Evolutionary conservation across 257 asterid species (phyloP).

Genomic region (Apocynum venetum): DNA sequence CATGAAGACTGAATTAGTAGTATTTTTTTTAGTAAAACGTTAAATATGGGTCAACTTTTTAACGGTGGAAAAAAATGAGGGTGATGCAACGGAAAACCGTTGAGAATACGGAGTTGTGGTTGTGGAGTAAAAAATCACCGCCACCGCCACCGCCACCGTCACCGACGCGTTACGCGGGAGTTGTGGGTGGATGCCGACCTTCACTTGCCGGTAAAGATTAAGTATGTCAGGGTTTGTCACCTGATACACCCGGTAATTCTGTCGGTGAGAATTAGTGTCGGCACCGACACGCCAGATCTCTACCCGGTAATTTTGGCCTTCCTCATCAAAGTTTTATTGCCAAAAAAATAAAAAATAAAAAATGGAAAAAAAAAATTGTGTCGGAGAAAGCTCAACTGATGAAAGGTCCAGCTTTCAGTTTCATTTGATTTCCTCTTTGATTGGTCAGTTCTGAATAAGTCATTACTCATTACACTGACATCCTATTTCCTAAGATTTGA

Average conservation of each 20-base stretch:
- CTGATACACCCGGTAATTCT: conserved; percentile 38
- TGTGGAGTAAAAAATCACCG: conserved; percentile 17
- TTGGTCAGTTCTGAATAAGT: no score
- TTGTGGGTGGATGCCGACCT: conserved; percentile 6
- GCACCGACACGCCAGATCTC: conserved; percentile 51
- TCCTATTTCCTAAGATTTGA: no score
- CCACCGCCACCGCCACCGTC: conserved; percentile 19
- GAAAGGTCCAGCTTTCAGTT: no score
- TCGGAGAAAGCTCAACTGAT: no score
- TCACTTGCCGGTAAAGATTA: conserved; percentile 26
- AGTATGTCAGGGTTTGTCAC: conserved; percentile 27
- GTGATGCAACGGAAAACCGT: conserved; percentile 5
- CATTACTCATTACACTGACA: no score
- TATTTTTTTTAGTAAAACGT: no score
- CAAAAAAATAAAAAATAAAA: no score
- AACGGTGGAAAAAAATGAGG: neutral
- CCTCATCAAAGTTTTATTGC: no score
- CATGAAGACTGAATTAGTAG: no score
- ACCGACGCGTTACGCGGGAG: conserved; percentile 38
- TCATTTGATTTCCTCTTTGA: no score
- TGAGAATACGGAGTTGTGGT: conserved; percentile 13
- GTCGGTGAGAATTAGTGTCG: conserved; percentile 53
- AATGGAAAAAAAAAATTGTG: no score
- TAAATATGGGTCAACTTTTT: no score
- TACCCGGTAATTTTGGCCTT: conserved; percentile 25